phyloP scores from a whole-genome alignment of 768 basidiomycete species.

The Crepidotus variabilis region DNA sequence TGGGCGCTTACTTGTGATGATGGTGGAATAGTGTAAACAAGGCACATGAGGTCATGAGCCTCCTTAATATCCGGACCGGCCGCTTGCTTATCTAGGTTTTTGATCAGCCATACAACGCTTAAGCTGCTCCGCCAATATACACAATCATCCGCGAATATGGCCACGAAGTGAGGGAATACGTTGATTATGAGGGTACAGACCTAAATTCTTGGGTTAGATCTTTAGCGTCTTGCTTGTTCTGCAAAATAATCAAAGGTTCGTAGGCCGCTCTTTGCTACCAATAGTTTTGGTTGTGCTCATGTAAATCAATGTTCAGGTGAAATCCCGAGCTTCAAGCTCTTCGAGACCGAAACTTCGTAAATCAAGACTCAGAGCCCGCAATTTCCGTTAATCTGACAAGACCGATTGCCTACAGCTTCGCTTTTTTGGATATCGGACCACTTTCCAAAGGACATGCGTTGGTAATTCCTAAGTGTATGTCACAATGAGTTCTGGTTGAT shows the following conservation, averaged over 20 bases:
- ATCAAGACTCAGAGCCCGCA: slow-evolving; percentile 21
- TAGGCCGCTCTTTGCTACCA: background rate
- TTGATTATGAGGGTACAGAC: slow-evolving; percentile 1
- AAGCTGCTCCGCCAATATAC: background rate
- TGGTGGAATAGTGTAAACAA: background rate
- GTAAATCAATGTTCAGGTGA: slow-evolving; percentile 55
- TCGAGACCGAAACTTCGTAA: slow-evolving; percentile 72
- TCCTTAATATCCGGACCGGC: no score
- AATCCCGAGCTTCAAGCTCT: slow-evolving; percentile 83
- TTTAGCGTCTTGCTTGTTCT: slow-evolving; percentile 78
- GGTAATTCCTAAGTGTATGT: slow-evolving; percentile 87
- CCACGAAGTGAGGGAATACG: slow-evolving; percentile 29
- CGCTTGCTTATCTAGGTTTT: no score
- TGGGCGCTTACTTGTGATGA: background rate
- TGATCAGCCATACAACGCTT: no score
- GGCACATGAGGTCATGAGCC: no score
- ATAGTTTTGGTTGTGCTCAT: no score
- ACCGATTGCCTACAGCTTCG: slow-evolving; percentile 43
- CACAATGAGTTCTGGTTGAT: background rate
- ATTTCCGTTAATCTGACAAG: background rate
- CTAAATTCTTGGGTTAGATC: slow-evolving; percentile 31
- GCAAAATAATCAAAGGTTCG: slow-evolving; percentile 89
- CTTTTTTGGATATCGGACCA: slow-evolving; percentile 93
- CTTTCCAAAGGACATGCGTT: slow-evolving; percentile 88
- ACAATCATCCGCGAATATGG: slow-evolving; percentile 19